A percentile compares a stretch with the other conserved stretches of the same genome.
Conservation (phyloP, 1,139 yeast species). For the Suhomyces chickasaworum region DNA sequence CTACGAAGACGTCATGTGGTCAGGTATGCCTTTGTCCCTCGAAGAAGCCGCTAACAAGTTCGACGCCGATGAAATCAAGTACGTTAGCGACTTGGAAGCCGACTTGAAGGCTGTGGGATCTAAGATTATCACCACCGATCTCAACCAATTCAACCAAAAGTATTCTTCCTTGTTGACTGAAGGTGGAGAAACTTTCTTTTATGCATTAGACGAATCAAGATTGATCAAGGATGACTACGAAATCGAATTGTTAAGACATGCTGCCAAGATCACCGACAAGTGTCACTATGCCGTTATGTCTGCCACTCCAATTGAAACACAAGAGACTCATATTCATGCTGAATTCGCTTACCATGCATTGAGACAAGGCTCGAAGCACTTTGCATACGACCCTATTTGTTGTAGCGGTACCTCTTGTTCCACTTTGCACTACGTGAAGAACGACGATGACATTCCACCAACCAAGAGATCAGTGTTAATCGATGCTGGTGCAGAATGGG, state of each 20-base stretch:
- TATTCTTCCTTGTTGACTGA: constrained; percentile 39
- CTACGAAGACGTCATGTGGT: constrained; percentile 93
- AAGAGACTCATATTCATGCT: constrained; percentile 92
- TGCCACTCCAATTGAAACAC: constrained; percentile 81
- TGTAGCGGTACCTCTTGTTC: constrained; percentile 93
- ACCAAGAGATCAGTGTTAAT: constrained; percentile 68
- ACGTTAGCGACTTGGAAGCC: constrained; percentile 48
- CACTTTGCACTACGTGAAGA: constrained; percentile 85
- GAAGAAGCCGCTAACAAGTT: constrained; percentile 64
- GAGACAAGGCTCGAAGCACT: constrained; percentile 88
- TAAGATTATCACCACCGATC: constrained; percentile 44
- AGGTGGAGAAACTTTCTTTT: constrained; percentile 54
- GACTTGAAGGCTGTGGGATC: constrained; percentile 27
- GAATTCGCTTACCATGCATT: constrained; percentile 92
- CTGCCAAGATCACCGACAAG: constrained; percentile 81
- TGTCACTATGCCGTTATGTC: constrained; percentile 93
- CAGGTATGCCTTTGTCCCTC: constrained; percentile 77
- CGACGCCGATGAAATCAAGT: constrained; percentile 82
- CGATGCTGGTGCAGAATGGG: constrained; percentile 99
- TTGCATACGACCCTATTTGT: constrained; percentile 93
- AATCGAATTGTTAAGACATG: constrained; percentile 71
- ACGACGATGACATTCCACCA: constrained; percentile 63
- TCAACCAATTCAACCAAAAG: constrained; percentile 37
- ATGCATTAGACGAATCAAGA: constrained; percentile 85
- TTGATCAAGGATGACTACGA: constrained; percentile 83